Evolutionary conservation across 2,329 filamentous ascomycete species (phyloP), one percentile per base, ranked within the genome.

Genomic region (Stachybotrys chlorohalonatus): DNA sequence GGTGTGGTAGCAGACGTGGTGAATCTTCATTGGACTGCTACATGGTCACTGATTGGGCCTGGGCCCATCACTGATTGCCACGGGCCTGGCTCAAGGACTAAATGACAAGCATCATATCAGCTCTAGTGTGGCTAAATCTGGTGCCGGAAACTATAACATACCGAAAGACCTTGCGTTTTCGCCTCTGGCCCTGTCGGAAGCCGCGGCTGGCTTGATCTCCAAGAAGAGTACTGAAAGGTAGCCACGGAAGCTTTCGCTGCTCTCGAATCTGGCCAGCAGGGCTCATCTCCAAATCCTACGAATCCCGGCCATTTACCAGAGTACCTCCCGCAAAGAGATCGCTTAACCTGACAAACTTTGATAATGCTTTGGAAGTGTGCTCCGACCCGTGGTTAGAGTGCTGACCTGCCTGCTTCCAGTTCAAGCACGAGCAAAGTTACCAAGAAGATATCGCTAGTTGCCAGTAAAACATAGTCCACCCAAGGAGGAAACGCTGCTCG

Each of bases 1-100:
- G 57, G 58, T 63, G 59, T 65, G 64, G 63, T 57, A 63, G 59
- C 3, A 69, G 67, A 69, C 67, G 67, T 69, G 67, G 66, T 68
- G 58, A 56, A 55, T 63, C 57, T 59, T 69, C 62, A 69, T 69
- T 69, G 67, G 67, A 55, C 64, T 62, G 16, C 46, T 8, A n/a
- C 15, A 3, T 11, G 46, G 46, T n/a, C 46, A n/a, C 46, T 16
- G 15, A 16, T 47, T 47, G 46, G 46, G 46, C 46, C 46, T 47
- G 46, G 46, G 16, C 15, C 15, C 46, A 8, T 16, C n/a, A 11
- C 46, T 11, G 9, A 47, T 47, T 47, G 46, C 46, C 9, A 47
- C 15, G 15, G 15, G 16, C 15, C n/a, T 24, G 46, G 46, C 46
- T 47, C 36, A 42, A 42, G 36, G 13, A 42, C 13, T 13, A 42